Evolutionary conservation across 179 eudicot genomes (phyloP), one percentile per base, ranked within the genome.

Genomic region (Amaranthus tricolor): DNA sequence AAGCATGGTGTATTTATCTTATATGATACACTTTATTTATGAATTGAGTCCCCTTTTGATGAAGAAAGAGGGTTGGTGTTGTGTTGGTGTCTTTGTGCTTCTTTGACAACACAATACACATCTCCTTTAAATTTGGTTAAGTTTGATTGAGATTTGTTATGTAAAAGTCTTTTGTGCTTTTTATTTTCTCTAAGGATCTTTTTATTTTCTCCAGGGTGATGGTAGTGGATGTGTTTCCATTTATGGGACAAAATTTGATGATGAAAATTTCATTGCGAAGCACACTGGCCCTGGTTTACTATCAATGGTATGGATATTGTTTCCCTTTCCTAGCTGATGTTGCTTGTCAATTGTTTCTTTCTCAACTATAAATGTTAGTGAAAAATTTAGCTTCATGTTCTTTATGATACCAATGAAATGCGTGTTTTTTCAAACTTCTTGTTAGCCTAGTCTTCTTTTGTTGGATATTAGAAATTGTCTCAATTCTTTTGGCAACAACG

Each of bases 271-370:
- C 72, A 83, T 82, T 63, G 98, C 96, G 48, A 92, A 94, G 83
- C 98, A 94, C 85, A 94, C 98, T 68, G 97, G 98, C 62, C 98
- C 98, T 76, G 97, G 98, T 68, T 84, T 94, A 76, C 74, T 91
- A 74, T 94, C 98, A 66, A 88, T 91, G 98, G 97, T 91, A 86
- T 72, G 56, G 14, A 50, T 58, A 47, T 51, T 31, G 55, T 14
- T 70, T 65, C 67, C 31, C 57, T 60, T 66, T 52, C 53, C 51
- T 57, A 24, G 56, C 14, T 73, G 52, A 58, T 50, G 6, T 61
- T 69, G 49, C 49, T 51, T 68, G 40, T 75, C 19, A 53, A 44
- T 63, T 55, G 47, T 75, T 56, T 14, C 74, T 16, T 51, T 20
- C 58, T 80, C 47, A 59, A 17, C 58, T 49, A 19, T 58, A 12